Conservation (phyloP, 768 basidiomycete species). For the Cyathus striatus region DNA sequence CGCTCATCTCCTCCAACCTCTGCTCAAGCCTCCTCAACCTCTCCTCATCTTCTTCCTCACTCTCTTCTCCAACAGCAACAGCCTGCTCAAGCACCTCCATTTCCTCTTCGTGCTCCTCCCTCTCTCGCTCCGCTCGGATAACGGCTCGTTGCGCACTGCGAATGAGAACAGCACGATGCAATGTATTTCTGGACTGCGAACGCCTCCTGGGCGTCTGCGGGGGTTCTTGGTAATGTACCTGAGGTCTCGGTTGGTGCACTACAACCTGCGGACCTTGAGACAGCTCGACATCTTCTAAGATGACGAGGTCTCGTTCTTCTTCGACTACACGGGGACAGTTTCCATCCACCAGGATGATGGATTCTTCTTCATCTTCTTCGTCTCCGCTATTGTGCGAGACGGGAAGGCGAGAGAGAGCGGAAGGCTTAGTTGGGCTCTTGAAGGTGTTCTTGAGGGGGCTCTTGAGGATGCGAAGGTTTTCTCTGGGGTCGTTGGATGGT, state of each 20-base stretch:
- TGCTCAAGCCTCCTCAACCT: constrained; percentile 12
- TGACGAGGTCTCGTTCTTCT: constrained; percentile 66
- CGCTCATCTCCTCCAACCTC: constrained; percentile 14
- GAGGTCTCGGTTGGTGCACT: constrained; percentile 10
- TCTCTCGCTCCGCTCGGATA: constrained; percentile 43
- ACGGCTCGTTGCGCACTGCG: constrained; percentile 64
- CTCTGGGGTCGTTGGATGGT: constrained; percentile 51
- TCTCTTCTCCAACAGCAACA: constrained; percentile 20
- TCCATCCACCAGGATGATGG: constrained; percentile 60
- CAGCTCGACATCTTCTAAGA: constrained; percentile 60
- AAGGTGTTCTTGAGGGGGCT: constrained; percentile 44
- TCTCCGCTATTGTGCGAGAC: constrained; percentile 18
- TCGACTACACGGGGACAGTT: constrained; percentile 64
- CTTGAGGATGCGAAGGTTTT: constrained; percentile 61
- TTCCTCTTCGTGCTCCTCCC: constrained; percentile 45
- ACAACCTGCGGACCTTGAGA: constrained; percentile 9
- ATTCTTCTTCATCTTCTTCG: constrained; percentile 38
- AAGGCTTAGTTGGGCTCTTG: constrained; percentile 23
- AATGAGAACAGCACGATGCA: constrained; percentile 69
- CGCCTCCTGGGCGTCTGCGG: constrained; percentile 30
- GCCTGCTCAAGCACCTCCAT: constrained; percentile 45
- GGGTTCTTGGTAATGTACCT: constrained; percentile 17
- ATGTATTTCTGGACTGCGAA: constrained; percentile 38
- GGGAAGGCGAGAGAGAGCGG: constrained; percentile 11
- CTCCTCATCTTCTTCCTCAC: constrained; percentile 19